Evolutionary conservation across 2,329 filamentous ascomycete species (phyloP), one percentile per base, ranked within the genome.

Genomic region (Plectosphaerella cucumerina): DNA sequence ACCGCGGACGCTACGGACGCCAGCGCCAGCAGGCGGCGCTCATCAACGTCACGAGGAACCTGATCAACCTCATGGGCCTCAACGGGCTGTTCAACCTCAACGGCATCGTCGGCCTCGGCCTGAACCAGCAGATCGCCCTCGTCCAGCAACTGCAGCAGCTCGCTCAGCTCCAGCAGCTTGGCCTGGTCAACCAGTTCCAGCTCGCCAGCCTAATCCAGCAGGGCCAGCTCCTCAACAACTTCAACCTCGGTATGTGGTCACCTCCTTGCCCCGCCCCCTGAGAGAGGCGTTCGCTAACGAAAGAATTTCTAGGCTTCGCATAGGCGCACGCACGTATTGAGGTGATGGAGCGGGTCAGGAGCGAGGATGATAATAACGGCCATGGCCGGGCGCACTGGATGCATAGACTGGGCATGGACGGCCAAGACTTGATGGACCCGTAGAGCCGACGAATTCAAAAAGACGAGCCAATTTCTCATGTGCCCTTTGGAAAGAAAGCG

Each of bases 221-320:
- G 53, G 57, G 56, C 20, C 50, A 59, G 21, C 42, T 57, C 11
- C 54, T 53, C 47, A 55, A 51, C 42, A 54, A 55, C 9, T 44
- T 58, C 55, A 57, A 55, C 14, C 22, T 62, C 15, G 50, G 70
- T 70, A 68, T 66, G 62, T 60, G 56, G 51, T 58, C 55, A 31
- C 47, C 51, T 44, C 59, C 59, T 49, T 58, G 52, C 43, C 62
- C 66, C 66, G 65, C 64, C 63, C 53, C 39, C 49, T 55, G 55
- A 10, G n/a, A 26, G 41, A 44, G 44, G 49, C 33, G 42, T 22
- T 35, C 34, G n/a, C 56, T 58, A 58, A 51, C 55, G 50, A 44
- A n/a, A 5, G 23, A 26, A 31, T 31, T 10, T 31, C 26, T 31
- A 35, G 18, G 20, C 12, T 21, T 15, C 17, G 26, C 26, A 31